phyloP scores from a whole-genome alignment of 495 filamentous ascomycete genomes.

The Arthonia radiata region DNA sequence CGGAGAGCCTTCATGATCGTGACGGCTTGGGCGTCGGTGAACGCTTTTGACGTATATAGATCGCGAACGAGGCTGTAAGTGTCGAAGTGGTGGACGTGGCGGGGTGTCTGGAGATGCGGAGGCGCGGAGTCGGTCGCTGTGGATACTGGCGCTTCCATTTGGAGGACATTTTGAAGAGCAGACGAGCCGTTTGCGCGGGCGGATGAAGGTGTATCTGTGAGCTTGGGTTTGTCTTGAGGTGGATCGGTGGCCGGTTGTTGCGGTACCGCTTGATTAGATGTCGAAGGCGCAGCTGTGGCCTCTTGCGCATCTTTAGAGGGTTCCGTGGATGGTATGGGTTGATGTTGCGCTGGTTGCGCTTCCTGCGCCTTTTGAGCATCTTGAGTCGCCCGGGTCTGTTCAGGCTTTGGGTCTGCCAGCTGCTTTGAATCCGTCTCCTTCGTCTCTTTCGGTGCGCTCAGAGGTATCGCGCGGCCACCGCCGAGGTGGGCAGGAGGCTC shows the following conservation, averaged over 20 bases:
- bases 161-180: neutral
- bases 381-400: conserved; percentile 4
- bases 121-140: conserved; percentile 20
- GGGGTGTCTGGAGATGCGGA: conserved; percentile 43
- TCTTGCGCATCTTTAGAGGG: conserved; percentile 6
- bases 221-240: conserved; percentile 40
- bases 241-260: conserved; percentile 11
- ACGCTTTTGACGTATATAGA: conserved; percentile 43
- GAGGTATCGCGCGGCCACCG: conserved; percentile 2
- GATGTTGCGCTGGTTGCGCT: conserved; percentile 3
- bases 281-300: too few relatives aligned
- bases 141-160: neutral
- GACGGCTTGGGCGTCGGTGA: conserved; percentile 40
- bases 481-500: conserved; percentile 23
- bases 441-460: neutral
- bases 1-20: conserved; percentile 77
- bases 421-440: conserved; percentile 5
- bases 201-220: conserved; percentile 25
- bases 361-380: conserved; percentile 9
- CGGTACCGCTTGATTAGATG: conserved; percentile 3
- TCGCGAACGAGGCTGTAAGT: conserved; percentile 66
- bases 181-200: conserved; percentile 16
- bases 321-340: conserved; percentile 5
- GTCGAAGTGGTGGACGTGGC: conserved; percentile 90
- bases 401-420: conserved; percentile 3